Evolutionary conservation across 2,329 filamentous ascomycete genomes (phyloP).

Genomic region (Xylariales sp.): DNA sequence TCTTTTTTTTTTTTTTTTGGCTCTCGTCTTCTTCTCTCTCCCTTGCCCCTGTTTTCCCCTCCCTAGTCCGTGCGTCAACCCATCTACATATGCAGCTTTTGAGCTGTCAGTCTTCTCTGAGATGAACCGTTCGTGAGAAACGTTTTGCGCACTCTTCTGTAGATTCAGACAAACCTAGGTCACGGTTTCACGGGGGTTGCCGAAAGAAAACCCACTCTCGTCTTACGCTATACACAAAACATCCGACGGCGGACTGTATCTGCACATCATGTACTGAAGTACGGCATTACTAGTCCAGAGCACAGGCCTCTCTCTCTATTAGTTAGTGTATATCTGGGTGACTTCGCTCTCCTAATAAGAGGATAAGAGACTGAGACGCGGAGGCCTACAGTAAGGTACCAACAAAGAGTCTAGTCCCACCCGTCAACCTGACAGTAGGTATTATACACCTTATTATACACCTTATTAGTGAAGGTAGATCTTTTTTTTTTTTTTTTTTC

Average conservation of each 20-base stretch:
- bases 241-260: slow-evolving; percentile 18
- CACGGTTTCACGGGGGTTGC: slow-evolving; percentile 42
- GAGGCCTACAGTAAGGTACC: no score
- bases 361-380: neutral
- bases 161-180: slow-evolving; percentile 38
- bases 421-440: neutral
- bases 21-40: no score
- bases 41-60: slow-evolving; percentile 23
- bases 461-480: slow-evolving; percentile 10
- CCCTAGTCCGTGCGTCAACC: slow-evolving; percentile 9
- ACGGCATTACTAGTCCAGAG: neutral
- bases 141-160: slow-evolving; percentile 32
- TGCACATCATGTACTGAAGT: slow-evolving; percentile 4
- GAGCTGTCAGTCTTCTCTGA: neutral
- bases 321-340: no score
- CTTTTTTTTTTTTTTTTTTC: no score
- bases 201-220: slow-evolving; percentile 29
- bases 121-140: slow-evolving; percentile 32
- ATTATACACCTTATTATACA: neutral
- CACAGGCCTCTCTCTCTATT: slow-evolving; percentile 1
- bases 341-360: slow-evolving; percentile 9
- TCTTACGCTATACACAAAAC: slow-evolving; percentile 9
- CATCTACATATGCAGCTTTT: slow-evolving; percentile 16
- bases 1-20: neutral
- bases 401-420: neutral